Percentiles rank a stretch among this genome's conserved stretches.
Evolutionary conservation across 441 rosid genomes (phyloP).

Genomic region (Pelargonium cotyledonis): DNA sequence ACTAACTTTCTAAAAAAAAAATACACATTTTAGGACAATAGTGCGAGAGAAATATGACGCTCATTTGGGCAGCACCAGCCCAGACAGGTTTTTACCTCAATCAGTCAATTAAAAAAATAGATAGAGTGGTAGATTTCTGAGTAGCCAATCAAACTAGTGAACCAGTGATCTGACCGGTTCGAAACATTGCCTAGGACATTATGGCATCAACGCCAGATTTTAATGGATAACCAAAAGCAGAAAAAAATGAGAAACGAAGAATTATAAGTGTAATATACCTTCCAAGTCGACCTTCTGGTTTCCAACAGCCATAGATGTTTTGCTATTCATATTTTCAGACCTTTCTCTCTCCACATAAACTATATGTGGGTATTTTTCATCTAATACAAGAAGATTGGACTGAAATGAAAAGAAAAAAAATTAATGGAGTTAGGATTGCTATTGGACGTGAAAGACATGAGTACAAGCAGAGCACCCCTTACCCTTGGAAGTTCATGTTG

Average conservation of each 20-base stretch:
- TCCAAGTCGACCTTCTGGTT: conserved; percentile 48
- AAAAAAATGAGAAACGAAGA: conserved; percentile 2
- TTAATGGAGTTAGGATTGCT: not conserved
- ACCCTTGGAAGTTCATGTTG: conserved; percentile 84
- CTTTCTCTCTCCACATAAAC: conserved; percentile 45
- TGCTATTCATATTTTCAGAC: conserved; percentile 16
- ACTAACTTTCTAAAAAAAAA: no score
- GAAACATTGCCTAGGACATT: no score
- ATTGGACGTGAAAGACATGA: not conserved
- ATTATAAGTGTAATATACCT: conserved; percentile 42
- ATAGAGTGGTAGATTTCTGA: no score
- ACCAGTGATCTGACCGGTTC: no score
- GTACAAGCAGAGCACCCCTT: not conserved
- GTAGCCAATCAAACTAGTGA: no score
- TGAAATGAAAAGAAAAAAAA: conserved; percentile 34
- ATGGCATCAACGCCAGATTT: not conserved
- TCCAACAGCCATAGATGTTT: conserved; percentile 27
- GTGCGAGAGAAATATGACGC: no score
- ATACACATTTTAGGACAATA: no score
- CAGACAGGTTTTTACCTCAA: no score
- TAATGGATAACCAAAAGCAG: conserved; percentile 4
- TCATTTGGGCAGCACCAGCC: no score
- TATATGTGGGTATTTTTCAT: conserved; percentile 77
- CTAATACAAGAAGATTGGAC: conserved; percentile 55
- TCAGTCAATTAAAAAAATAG: no score